phyloP scores from a whole-genome alignment of 2,329 filamentous ascomycete species.

The Pseudocercospora eumusae region DNA sequence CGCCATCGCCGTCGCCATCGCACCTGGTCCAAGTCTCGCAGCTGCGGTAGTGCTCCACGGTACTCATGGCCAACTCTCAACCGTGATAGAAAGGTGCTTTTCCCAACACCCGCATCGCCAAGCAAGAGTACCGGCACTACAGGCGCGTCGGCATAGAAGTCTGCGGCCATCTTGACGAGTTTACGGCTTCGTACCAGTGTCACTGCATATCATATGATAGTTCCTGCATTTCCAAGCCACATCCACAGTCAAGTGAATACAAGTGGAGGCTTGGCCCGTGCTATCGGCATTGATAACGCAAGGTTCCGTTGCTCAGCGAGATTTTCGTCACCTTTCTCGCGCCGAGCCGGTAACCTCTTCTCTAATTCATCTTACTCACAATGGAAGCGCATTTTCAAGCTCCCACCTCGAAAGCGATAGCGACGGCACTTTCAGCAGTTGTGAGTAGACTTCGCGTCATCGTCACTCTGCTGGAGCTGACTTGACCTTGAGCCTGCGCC shows the following conservation, averaged over 20 bases:
- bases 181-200: neutral
- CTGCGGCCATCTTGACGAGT: neutral
- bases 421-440: neutral
- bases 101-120: slow-evolving; percentile 61
- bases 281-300: neutral
- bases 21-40: slow-evolving; percentile 53
- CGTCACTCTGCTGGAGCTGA: slow-evolving; percentile 1
- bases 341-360: slow-evolving; percentile 6
- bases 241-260: slow-evolving; percentile 7
- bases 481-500: slow-evolving; percentile 1
- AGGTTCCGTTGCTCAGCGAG: neutral
- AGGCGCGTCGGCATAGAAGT: slow-evolving; percentile 31
- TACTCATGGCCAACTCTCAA: slow-evolving; percentile 39
- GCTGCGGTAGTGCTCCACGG: slow-evolving; percentile 42
- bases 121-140: slow-evolving; percentile 57
- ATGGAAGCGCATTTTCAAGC: no score
- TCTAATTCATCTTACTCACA: neutral
- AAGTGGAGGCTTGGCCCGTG: slow-evolving; percentile 5
- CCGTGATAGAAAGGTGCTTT: slow-evolving; percentile 59
- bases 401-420: neutral
- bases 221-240: slow-evolving; percentile 15
- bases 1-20: no score
- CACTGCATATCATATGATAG: slow-evolving; percentile 9
- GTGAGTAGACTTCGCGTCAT: slow-evolving; percentile 6
- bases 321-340: slow-evolving; percentile 9